A percentile compares a stretch with the other conserved stretches of the same genome.
These are phyloP conservation scores for Talaromyces ruber DNA, from an alignment of 495 filamentous ascomycete species.

Conservation along the genomic window DNA sequence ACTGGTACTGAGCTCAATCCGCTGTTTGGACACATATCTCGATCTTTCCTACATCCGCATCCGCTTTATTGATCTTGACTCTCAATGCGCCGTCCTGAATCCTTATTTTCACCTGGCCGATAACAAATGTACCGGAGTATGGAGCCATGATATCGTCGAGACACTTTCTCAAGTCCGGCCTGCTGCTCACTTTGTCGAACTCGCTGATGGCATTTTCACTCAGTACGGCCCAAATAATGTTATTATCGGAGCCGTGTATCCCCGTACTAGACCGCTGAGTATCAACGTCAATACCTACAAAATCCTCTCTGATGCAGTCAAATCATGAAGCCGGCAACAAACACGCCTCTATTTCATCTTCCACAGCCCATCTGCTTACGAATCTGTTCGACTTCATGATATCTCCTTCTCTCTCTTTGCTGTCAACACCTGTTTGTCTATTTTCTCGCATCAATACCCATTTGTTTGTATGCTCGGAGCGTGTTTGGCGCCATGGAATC, in stretches of 20 bases:
- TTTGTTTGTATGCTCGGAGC: background rate
- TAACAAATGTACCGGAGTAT: constrained; percentile 54
- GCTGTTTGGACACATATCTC: constrained; percentile 43
- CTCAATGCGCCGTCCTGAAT: constrained; percentile 44
- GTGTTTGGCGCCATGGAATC: background rate
- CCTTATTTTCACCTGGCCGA: constrained; percentile 55
- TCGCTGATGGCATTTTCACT: constrained; percentile 42
- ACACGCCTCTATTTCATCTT: background rate
- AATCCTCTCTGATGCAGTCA: constrained; percentile 28
- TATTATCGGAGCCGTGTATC: constrained; percentile 22
- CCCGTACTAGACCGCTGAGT: constrained; percentile 21
- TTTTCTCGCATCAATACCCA: constrained; percentile 10
- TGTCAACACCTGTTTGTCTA: background rate
- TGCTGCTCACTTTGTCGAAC: constrained; percentile 44
- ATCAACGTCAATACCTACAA: constrained; percentile 24
- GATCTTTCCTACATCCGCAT: constrained; percentile 52
- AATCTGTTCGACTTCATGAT: background rate
- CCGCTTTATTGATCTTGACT: constrained; percentile 64
- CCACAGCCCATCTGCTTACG: background rate
- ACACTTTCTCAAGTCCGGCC: constrained; percentile 46
- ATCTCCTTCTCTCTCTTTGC: background rate
- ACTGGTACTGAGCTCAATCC: constrained; percentile 51
- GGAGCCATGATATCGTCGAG: constrained; percentile 56
- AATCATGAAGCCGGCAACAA: constrained; percentile 8
- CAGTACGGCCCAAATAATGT: constrained; percentile 22